Conservation (phyloP, 75 land plant genomes). For the Picea sitchensis region DNA sequence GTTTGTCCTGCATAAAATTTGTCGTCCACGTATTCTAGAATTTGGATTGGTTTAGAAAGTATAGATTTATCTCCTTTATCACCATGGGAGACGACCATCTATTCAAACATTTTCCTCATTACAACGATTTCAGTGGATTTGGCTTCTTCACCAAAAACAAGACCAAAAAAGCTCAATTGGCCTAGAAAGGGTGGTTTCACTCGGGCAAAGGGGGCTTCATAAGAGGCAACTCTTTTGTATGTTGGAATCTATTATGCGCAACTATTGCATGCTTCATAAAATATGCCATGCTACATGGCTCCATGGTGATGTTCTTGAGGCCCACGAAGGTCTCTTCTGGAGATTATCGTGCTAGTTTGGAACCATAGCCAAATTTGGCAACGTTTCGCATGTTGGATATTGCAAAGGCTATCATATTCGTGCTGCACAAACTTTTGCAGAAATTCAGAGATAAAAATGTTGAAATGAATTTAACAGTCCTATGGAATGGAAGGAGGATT, state of each 20-base stretch:
- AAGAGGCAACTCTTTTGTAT: not conserved
- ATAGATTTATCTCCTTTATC: not conserved
- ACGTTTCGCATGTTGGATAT: slow-evolving; percentile 16
- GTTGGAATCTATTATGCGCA: not conserved
- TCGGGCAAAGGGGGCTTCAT: not conserved
- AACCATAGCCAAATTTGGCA: slow-evolving; percentile 13
- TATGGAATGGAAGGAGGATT: slow-evolving; percentile 14
- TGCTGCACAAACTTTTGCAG: slow-evolving; percentile 37
- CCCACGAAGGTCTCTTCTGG: not conserved
- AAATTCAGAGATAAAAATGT: slow-evolving; percentile 32
- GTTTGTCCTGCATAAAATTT: too few relatives aligned
- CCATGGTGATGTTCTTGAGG: slow-evolving; percentile 16
- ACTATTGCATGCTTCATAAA: slow-evolving; percentile 38
- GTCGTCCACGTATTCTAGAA: too few relatives aligned
- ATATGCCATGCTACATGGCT: slow-evolving; percentile 44
- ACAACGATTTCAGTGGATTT: not conserved
- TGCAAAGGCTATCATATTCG: slow-evolving; percentile 39
- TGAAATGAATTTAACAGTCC: slow-evolving; percentile 10
- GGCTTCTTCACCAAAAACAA: not conserved
- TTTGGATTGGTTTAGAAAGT: not conserved
- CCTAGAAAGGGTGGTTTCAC: not conserved
- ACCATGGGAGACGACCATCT: not conserved
- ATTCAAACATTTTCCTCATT: not conserved
- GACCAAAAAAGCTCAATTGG: not conserved
- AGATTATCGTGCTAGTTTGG: slow-evolving; percentile 1